phyloP scores from a whole-genome alignment of 371 early-diverging fungal genomes.

The Mortierella sp. region DNA sequence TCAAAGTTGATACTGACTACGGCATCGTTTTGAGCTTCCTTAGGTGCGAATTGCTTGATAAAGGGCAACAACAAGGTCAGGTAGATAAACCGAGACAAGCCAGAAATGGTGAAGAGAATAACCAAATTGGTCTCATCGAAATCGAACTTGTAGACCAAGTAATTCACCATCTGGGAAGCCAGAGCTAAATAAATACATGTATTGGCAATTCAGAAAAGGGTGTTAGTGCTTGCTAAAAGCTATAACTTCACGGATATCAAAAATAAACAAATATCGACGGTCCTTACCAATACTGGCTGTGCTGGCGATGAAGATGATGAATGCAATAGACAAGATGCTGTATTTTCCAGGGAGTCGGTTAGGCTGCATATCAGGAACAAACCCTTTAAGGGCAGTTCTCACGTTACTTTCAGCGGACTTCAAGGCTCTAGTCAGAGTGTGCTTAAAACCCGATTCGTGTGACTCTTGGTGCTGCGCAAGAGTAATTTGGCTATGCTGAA shows the following conservation, averaged over 20 bases:
- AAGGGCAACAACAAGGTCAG: not conserved
- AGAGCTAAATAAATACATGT: too few relatives aligned
- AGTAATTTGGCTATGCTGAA: too few relatives aligned
- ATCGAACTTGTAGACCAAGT: not conserved
- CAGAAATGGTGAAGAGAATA: not conserved
- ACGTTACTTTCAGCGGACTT: not conserved
- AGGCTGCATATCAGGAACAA: not conserved
- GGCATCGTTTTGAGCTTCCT: not conserved
- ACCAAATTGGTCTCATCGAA: not conserved
- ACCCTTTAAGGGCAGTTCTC: too few relatives aligned
- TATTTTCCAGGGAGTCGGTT: conserved; percentile 1
- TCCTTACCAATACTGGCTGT: not conserved
- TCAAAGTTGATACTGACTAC: not conserved
- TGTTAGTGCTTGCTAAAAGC: not conserved
- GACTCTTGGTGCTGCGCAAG: not conserved
- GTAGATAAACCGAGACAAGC: not conserved
- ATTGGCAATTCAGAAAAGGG: too few relatives aligned
- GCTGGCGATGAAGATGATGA: not conserved
- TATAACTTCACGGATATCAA: not conserved
- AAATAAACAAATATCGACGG: not conserved
- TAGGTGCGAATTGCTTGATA: not conserved
- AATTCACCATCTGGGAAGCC: not conserved
- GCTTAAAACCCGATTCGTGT: not conserved
- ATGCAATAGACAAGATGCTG: not conserved
- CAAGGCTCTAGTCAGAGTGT: not conserved